These are phyloP conservation scores for Santalum album DNA, from an alignment of 164 flowering plant genomes.

Conservation along the genomic window DNA sequence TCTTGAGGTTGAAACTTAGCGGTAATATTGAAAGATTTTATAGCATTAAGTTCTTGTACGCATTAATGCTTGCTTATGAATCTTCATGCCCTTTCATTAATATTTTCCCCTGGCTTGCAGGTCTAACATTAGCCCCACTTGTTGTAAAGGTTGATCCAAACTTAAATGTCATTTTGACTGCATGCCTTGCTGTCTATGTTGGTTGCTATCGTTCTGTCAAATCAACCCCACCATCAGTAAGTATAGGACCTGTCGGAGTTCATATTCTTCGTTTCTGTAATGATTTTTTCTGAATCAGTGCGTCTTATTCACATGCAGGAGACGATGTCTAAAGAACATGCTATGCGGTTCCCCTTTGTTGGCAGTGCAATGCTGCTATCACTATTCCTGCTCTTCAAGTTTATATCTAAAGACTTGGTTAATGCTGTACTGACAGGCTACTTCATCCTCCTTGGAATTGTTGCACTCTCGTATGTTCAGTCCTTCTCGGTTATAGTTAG, in stretches of 20 bases:
- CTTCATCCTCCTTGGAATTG: slow-evolving; percentile 87
- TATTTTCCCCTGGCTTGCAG: slow-evolving; percentile 34
- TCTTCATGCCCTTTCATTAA: not conserved
- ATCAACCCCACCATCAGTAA: slow-evolving; percentile 91
- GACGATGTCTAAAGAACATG: slow-evolving; percentile 97
- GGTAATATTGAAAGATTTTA: too few species aligned
- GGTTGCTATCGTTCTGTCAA: slow-evolving; percentile 96
- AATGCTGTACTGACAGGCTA: slow-evolving; percentile 93
- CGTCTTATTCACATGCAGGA: slow-evolving; percentile 48
- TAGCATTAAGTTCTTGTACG: not conserved
- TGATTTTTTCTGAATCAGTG: not conserved
- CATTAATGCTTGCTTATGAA: not conserved
- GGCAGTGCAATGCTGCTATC: slow-evolving; percentile 96
- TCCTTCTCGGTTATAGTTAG: not conserved
- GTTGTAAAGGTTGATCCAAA: slow-evolving; percentile 83
- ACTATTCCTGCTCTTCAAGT: slow-evolving; percentile 88
- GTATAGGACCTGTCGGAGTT: slow-evolving; percentile 11
- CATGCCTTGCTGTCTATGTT: slow-evolving; percentile 81
- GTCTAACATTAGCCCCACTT: slow-evolving; percentile 82
- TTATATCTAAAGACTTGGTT: slow-evolving; percentile 90
- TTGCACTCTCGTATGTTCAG: slow-evolving; percentile 86
- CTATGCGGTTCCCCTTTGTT: slow-evolving; percentile 93
- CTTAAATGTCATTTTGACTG: slow-evolving; percentile 86
- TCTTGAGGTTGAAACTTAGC: too few species aligned
- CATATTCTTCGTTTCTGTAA: not conserved